Evolutionary conservation across 768 basidiomycete species (phyloP).

Genomic region (Pulveroboletus sp.): DNA sequence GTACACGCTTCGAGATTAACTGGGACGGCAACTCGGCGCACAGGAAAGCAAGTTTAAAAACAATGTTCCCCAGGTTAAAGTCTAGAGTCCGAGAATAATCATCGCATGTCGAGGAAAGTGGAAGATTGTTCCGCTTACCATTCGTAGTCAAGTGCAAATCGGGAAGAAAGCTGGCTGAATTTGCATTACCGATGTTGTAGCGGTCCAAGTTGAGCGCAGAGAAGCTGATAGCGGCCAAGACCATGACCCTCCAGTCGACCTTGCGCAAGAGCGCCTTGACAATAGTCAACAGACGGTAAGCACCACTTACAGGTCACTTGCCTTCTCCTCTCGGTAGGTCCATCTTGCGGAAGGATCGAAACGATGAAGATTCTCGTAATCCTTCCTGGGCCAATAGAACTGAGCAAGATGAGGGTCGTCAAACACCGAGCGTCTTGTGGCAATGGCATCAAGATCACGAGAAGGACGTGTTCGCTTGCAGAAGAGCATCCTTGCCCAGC

Average conservation of each 20-base stretch:
- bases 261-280: conserved; percentile 45
- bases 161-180: too few species aligned
- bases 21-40: too few species aligned
- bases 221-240: conserved; percentile 54
- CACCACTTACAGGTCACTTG: too few species aligned
- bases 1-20: too few species aligned
- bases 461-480: neutral
- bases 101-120: too few species aligned
- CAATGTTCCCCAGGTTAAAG: too few species aligned
- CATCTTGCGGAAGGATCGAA: conserved; percentile 56
- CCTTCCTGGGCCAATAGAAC: conserved; percentile 39
- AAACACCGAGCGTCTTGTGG: conserved; percentile 50
- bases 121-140: too few species aligned
- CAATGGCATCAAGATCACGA: conserved; percentile 33
- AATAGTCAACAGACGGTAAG: neutral
- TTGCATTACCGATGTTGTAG: conserved; percentile 39
- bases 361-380: conserved; percentile 44
- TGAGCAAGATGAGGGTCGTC: conserved; percentile 40
- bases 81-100: too few species aligned
- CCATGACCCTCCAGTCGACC: conserved; percentile 53
- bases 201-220: conserved; percentile 53
- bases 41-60: too few species aligned
- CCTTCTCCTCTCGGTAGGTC: conserved; percentile 50
- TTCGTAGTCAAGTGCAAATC: too few species aligned
- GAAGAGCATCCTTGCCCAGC: neutral